Conservation (phyloP, 1,284 basidiomycete species). For the Ganoderma resinaceum region DNA sequence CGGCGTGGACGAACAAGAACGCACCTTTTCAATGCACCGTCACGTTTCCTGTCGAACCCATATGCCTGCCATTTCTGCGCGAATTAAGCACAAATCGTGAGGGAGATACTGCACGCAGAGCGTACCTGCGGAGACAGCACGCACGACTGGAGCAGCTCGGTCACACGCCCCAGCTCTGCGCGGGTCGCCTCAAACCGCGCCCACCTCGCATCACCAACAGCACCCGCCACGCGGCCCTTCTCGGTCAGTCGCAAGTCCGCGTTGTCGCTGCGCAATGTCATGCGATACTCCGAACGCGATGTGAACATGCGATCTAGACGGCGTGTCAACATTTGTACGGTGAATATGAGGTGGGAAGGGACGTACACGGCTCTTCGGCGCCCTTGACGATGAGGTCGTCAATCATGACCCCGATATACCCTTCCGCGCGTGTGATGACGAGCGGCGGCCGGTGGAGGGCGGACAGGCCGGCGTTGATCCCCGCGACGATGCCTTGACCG, state of each 20-base stretch:
- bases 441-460: conserved; percentile 64
- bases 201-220: conserved; percentile 75
- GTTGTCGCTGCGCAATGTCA: conserved; percentile 88
- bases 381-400: conserved; percentile 90
- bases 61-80: conserved; percentile 63
- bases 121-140: conserved; percentile 67
- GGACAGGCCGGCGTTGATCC: conserved; percentile 85
- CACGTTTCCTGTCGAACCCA: conserved; percentile 62
- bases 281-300: conserved; percentile 87
- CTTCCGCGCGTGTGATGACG: conserved; percentile 80
- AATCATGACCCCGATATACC: conserved; percentile 89
- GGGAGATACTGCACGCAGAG: background rate
- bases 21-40: conserved; percentile 70
- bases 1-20: conserved; percentile 8
- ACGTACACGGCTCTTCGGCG: conserved; percentile 87
- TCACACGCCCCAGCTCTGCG: conserved; percentile 57
- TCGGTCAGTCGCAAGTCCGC: conserved; percentile 84
- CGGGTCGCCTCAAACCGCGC: conserved; percentile 53
- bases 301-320: conserved; percentile 90
- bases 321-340: conserved; percentile 4
- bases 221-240: conserved; percentile 66
- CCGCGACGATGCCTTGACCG: conserved; percentile 85
- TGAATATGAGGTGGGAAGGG: background rate
- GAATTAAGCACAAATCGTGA: background rate
- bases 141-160: conserved; percentile 55